A percentile compares a stretch with the other conserved stretches of the same genome.
Evolutionary conservation across 176 grass and related monocot species (phyloP).

Genomic region (Pontederia crassipes): DNA sequence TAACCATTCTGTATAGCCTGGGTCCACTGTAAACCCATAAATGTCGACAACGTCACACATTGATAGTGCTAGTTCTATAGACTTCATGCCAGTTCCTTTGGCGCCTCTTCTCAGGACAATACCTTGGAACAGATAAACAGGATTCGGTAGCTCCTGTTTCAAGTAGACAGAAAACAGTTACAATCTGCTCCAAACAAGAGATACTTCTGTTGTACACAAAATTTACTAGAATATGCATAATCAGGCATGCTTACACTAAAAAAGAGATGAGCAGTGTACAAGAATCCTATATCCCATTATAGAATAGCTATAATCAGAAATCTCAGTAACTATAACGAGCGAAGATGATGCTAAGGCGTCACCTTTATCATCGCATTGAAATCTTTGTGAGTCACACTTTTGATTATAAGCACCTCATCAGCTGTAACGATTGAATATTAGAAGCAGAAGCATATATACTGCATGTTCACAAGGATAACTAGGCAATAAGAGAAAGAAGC

Average conservation of each 20-base stretch:
- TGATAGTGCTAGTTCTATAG: constrained; percentile 87
- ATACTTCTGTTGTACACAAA: no score
- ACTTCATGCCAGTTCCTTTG: constrained; percentile 99
- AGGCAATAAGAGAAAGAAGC: neutral
- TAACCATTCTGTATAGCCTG: constrained; percentile 93
- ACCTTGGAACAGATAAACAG: constrained; percentile 95
- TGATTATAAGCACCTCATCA: constrained; percentile 95
- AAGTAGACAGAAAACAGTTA: constrained; percentile 16
- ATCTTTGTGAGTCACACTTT: constrained; percentile 82
- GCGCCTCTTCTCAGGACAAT: constrained; percentile 90
- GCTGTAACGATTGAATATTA: constrained; percentile 40
- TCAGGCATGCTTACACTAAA: neutral
- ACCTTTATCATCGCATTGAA: constrained; percentile 87
- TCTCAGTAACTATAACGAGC: no score
- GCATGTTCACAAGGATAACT: neutral
- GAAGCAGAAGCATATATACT: neutral
- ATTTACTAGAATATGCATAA: constrained; percentile 2
- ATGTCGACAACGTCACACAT: constrained; percentile 92
- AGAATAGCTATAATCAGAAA: neutral
- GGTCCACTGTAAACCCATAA: constrained; percentile 95
- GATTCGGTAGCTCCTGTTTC: constrained; percentile 88
- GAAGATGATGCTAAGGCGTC: constrained; percentile 1
- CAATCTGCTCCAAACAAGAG: neutral
- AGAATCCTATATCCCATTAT: neutral
- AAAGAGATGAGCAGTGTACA: neutral